Base-by-base conservation (phyloP, 1,139 yeast species). In the Scheffersomyces quercinus region DNA sequence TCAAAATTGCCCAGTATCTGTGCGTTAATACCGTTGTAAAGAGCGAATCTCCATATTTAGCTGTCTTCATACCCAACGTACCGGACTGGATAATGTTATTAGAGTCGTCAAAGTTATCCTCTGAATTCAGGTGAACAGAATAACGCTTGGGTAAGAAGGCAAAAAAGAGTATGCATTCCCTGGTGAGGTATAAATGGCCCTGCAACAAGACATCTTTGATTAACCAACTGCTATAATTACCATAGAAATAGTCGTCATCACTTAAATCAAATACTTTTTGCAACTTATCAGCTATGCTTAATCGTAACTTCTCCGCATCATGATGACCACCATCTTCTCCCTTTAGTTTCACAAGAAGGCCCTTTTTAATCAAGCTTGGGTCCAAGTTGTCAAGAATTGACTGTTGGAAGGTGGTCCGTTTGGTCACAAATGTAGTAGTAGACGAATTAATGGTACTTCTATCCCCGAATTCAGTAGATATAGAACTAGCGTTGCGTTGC, bases 141-240 rank as follows among this genome's bases (percentile, higher is more conserved):
- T 55, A 56, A 12, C 60, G 64, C 44, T 77, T 76, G 0, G 97
- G 96, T n/a, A 91, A 64, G 53, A 83, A 85, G 0, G 97, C 95
- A 66, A 86, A 85, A 60, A 88, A 91, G 38, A 89, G 67, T 7
- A 91, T 63, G 50, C 81, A 79, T 11, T 77, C 70, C 37, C 71
- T 65, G 2, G 97, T 90, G 31, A 91, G 64, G 55, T 87, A 87
- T 12, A 89, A 62, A 54, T 87, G 91, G 2, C 98, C 98, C 60
- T 90, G 97, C 28, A 90, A 66, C 31, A 91, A 67, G 1, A 91
- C 95, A 55, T 88, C 96, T 48, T 83, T 79, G 43, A 89, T 72
- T 35, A 91, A 67, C 96, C 97, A 91, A 29, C 90, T 82, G 5
- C 85, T 77, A 55, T 75, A 86, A 50, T 83, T 83, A 11, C 77